A percentile compares a stretch with the other conserved stretches of the same genome.
Evolutionary conservation across 1,284 basidiomycete species (phyloP).

Genomic region (Heterobasidion occidentale): DNA sequence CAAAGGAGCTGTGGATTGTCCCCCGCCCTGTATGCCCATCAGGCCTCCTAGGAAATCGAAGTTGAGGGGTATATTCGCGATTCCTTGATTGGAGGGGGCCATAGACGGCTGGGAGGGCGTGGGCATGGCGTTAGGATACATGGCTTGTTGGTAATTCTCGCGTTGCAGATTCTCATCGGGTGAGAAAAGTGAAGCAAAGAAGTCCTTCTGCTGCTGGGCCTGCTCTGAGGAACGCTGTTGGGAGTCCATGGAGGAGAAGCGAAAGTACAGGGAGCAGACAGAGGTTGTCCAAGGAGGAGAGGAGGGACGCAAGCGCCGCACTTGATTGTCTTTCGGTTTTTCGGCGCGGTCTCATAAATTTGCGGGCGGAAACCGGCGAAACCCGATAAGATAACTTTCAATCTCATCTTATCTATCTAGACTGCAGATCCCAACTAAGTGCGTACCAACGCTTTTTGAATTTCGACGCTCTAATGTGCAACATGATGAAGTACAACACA

Average conservation of each 20-base stretch:
- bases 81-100: slow-evolving; percentile 3
- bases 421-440: too few relatives aligned
- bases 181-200: slow-evolving; percentile 7
- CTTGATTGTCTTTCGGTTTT: not conserved
- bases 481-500: not conserved
- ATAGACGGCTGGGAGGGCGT: slow-evolving; percentile 7
- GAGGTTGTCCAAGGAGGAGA: too few relatives aligned
- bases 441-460: too few relatives aligned
- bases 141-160: slow-evolving; percentile 7
- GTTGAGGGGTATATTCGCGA: slow-evolving; percentile 9
- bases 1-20: slow-evolving; percentile 5
- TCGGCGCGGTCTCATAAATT: not conserved
- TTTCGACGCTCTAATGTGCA: too few relatives aligned
- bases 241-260: slow-evolving; percentile 5
- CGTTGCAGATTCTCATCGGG: slow-evolving; percentile 8
- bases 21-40: slow-evolving; percentile 6
- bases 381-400: not conserved
- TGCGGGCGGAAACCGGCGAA: not conserved
- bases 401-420: not conserved
- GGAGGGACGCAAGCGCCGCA: not conserved
- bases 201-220: slow-evolving; percentile 11
- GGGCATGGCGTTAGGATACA: slow-evolving; percentile 6
- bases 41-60: slow-evolving; percentile 10
- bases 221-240: slow-evolving; percentile 6
- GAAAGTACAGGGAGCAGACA: not conserved